phyloP scores from a whole-genome alignment of 2,329 filamentous ascomycete genomes.

The Sordariomycetes sp. region DNA sequence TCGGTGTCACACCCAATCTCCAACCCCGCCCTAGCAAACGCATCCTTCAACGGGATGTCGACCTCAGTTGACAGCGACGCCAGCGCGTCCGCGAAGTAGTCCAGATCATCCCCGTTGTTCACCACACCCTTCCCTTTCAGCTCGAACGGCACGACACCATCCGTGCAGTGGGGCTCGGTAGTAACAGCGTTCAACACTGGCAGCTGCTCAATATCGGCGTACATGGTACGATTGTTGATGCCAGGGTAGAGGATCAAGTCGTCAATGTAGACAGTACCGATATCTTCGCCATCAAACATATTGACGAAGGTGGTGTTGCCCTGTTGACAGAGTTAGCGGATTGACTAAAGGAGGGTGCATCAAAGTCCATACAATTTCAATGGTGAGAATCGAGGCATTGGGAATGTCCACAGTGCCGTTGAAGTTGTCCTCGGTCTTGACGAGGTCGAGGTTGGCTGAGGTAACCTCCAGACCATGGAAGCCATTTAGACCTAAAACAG shows the following conservation, averaged over 20 bases:
- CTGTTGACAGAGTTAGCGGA: constrained; percentile 16
- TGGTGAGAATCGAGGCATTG: constrained; percentile 52
- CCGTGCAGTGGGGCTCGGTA: constrained; percentile 37
- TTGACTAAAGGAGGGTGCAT: not conserved
- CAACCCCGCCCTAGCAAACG: constrained; percentile 10
- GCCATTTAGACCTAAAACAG: constrained; percentile 31
- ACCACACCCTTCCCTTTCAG: constrained; percentile 41
- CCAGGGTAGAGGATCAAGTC: constrained; percentile 50
- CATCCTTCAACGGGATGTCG: constrained; percentile 36
- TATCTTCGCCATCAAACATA: constrained; percentile 34
- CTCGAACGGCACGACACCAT: constrained; percentile 41
- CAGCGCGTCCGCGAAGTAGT: constrained; percentile 47
- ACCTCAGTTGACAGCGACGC: constrained; percentile 38
- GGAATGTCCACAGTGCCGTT: constrained; percentile 47
- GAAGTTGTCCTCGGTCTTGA: constrained; percentile 37
- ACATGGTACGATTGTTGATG: constrained; percentile 42
- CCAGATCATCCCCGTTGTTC: constrained; percentile 38
- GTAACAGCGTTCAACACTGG: constrained; percentile 31
- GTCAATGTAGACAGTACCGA: constrained; percentile 47
- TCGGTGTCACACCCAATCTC: not conserved
- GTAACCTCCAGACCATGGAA: constrained; percentile 44
- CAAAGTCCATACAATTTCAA: constrained; percentile 44
- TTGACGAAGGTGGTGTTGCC: constrained; percentile 55
- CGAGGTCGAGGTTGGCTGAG: constrained; percentile 34
- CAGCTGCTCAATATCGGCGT: constrained; percentile 39